These are phyloP conservation scores for Trichoderma sp. DNA, from an alignment of 2,329 filamentous ascomycete species.

Conservation along the genomic window DNA sequence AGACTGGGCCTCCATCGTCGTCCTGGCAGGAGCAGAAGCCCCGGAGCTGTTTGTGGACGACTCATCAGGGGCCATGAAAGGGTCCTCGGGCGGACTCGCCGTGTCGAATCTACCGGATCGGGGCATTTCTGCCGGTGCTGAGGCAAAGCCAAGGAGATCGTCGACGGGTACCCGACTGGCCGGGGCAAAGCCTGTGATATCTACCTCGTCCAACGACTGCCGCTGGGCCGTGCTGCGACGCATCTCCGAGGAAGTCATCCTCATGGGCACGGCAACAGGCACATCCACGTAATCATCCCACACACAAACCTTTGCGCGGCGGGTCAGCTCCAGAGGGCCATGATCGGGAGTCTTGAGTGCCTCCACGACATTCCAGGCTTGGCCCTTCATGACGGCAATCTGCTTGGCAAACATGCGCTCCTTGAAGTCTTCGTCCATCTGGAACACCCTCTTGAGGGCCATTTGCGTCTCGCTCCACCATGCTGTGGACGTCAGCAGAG, in stretches of 20 bases:
- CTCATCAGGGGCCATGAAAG: constrained; percentile 46
- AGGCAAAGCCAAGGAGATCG: constrained; percentile 72
- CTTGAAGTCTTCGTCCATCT: constrained; percentile 92
- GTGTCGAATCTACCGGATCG: constrained; percentile 77
- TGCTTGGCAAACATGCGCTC: constrained; percentile 99
- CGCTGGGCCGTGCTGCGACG: constrained; percentile 61
- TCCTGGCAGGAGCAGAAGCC: constrained; percentile 1
- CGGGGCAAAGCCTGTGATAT: constrained; percentile 63
- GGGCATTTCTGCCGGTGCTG: constrained; percentile 66
- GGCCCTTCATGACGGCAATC: constrained; percentile 98
- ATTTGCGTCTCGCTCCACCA: constrained; percentile 97
- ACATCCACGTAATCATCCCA: constrained; percentile 99
- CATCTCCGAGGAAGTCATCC: constrained; percentile 81
- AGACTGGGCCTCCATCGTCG: constrained; percentile 16
- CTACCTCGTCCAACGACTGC: constrained; percentile 74
- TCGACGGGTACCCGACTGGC: constrained; percentile 43
- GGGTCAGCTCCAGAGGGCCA: constrained; percentile 88
- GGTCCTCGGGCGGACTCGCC: constrained; percentile 48
- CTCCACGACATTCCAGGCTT: constrained; percentile 99
- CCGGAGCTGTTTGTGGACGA: constrained; percentile 33
- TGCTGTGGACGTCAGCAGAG: constrained; percentile 85
- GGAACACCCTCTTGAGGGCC: constrained; percentile 82
- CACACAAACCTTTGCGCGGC: constrained; percentile 87
- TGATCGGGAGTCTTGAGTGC: constrained; percentile 91
- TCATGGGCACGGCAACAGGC: constrained; percentile 88